These are phyloP conservation scores for Emmonsia crescens DNA, from an alignment of 2,329 filamentous ascomycete species.

Conservation along the genomic window DNA sequence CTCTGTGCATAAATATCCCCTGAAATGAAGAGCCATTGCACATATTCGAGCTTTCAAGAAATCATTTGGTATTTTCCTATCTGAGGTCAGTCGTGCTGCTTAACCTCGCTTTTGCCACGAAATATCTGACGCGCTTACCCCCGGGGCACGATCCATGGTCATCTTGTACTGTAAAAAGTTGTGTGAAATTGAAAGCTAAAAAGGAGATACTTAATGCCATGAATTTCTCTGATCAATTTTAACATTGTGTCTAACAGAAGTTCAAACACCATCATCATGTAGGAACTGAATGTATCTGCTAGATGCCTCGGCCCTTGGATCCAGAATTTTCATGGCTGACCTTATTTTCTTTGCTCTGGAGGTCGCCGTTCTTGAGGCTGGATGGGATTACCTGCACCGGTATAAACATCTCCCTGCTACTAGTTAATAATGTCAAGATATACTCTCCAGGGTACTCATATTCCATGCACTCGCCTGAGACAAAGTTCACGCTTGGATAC, in stretches of 20 bases:
- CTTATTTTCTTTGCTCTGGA: neutral
- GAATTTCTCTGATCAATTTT: too few species aligned
- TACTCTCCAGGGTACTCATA: neutral
- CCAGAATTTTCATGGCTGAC: neutral
- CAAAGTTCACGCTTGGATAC: too few species aligned
- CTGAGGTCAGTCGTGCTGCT: too few species aligned
- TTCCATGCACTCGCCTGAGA: neutral
- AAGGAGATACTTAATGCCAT: too few species aligned
- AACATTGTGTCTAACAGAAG: too few species aligned
- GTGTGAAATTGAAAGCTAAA: too few species aligned
- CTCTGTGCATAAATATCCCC: too few species aligned
- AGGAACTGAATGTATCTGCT: neutral
- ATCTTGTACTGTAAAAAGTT: too few species aligned
- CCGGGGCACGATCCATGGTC: neutral
- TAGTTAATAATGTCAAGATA: too few species aligned
- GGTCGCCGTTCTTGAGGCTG: too few species aligned
- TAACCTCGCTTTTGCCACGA: neutral
- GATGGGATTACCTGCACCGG: neutral
- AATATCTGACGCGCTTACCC: neutral
- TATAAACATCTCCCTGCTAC: neutral
- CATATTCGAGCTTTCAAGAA: neutral
- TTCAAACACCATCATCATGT: too few species aligned
- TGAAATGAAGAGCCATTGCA: neutral
- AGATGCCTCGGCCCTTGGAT: neutral
- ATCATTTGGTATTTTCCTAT: too few species aligned